These are phyloP conservation scores for Kwoniella newhampshirensis DNA, from an alignment of 768 basidiomycete genomes.

Conservation along the genomic window DNA sequence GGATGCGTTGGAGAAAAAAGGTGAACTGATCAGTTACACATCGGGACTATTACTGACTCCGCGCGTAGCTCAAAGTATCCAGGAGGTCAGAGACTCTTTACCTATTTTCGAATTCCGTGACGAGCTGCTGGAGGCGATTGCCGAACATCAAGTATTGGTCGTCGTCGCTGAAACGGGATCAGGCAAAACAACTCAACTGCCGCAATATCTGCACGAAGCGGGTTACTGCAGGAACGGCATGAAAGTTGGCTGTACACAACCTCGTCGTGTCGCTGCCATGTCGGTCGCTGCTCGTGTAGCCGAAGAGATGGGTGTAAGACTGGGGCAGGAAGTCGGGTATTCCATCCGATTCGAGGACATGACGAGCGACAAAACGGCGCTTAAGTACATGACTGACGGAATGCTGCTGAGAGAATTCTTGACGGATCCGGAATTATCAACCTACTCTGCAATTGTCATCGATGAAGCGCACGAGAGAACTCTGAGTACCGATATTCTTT, in stretches of 20 bases:
- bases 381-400: constrained; percentile 99
- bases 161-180: constrained; percentile 99
- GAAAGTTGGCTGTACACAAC: constrained; percentile 92
- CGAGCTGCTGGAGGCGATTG: constrained; percentile 81
- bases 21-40: constrained; percentile 57
- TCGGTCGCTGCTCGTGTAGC: constrained; percentile 98
- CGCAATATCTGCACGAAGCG: constrained; percentile 96
- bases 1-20: constrained; percentile 84
- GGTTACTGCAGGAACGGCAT: constrained; percentile 81
- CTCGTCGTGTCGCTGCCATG: constrained; percentile 98
- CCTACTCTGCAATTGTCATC: constrained; percentile 92
- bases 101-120: constrained; percentile 90
- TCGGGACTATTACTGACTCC: constrained; percentile 62
- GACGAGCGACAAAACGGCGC: constrained; percentile 96
- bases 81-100: constrained; percentile 87
- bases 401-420: constrained; percentile 96
- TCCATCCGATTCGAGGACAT: constrained; percentile 99
- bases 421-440: constrained; percentile 93
- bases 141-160: constrained; percentile 89
- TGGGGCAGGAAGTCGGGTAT: constrained; percentile 99
- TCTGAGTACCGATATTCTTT: constrained; percentile 95
- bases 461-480: constrained; percentile 99
- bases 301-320: constrained; percentile 95
- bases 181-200: constrained; percentile 96
- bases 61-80: constrained; percentile 59